Evolutionary conservation across 1,139 yeast genomes (phyloP).

Genomic region (Pichia sp.): DNA sequence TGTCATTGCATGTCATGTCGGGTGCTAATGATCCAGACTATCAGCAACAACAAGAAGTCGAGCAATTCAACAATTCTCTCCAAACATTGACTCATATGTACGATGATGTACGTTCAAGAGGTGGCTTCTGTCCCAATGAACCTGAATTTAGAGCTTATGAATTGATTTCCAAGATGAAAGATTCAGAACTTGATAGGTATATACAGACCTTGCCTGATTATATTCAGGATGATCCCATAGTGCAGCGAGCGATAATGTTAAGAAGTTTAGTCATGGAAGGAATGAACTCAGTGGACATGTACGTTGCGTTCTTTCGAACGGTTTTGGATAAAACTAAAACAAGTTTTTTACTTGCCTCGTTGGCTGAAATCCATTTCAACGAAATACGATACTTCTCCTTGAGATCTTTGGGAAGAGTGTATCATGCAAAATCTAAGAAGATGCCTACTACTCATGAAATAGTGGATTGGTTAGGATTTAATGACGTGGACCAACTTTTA

Average conservation of each 20-base stretch:
- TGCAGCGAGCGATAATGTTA: slow-evolving; percentile 66
- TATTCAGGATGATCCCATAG: slow-evolving; percentile 46
- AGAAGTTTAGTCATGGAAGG: slow-evolving; percentile 63
- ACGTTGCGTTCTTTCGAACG: slow-evolving; percentile 56
- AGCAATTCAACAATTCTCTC: slow-evolving; percentile 86
- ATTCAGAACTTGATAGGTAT: slow-evolving; percentile 77
- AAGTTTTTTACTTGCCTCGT: slow-evolving; percentile 67
- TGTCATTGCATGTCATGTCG: slow-evolving; percentile 83
- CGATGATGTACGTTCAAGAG: slow-evolving; percentile 66
- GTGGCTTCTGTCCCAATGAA: slow-evolving; percentile 71
- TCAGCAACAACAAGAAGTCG: slow-evolving; percentile 92
- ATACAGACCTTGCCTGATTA: slow-evolving; percentile 59
- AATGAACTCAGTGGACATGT: slow-evolving; percentile 56
- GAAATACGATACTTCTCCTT: slow-evolving; percentile 74
- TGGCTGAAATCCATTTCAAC: slow-evolving; percentile 75
- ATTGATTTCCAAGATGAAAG: slow-evolving; percentile 69
- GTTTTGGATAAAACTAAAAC: slow-evolving; percentile 38
- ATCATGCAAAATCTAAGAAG: slow-evolving; percentile 68
- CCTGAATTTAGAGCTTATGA: slow-evolving; percentile 93
- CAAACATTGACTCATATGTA: slow-evolving; percentile 89
- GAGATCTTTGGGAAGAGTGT: slow-evolving; percentile 57
- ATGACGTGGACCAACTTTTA: slow-evolving; percentile 43
- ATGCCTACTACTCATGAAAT: slow-evolving; percentile 43
- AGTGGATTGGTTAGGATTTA: slow-evolving; percentile 56
- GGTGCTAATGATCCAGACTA: slow-evolving; percentile 61